These are phyloP conservation scores for Fragilaria crotonensis DNA, from an alignment of 108 stramenopile genomes.

Conservation along the genomic window DNA sequence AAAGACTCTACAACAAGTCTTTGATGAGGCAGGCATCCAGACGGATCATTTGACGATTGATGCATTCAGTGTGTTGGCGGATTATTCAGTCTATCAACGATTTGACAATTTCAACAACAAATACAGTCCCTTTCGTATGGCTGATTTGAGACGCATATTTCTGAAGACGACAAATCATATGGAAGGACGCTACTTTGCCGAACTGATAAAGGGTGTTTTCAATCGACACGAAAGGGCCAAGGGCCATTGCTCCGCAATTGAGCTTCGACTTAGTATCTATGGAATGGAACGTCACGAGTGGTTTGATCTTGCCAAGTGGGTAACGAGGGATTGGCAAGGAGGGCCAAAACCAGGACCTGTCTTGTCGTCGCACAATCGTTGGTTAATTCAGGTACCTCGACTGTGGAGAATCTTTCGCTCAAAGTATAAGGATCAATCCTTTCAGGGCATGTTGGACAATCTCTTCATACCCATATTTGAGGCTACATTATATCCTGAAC, in stretches of 20 bases:
- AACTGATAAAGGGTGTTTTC: slow-evolving; percentile 89
- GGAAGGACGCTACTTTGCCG: slow-evolving; percentile 85
- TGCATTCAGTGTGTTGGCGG: slow-evolving; percentile 98
- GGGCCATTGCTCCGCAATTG: slow-evolving; percentile 85
- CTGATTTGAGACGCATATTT: slow-evolving; percentile 97
- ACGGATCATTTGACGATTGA: slow-evolving; percentile 98
- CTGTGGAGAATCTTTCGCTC: slow-evolving; percentile 92
- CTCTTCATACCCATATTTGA: slow-evolving; percentile 97
- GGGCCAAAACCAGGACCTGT: slow-evolving; percentile 67
- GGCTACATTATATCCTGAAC: slow-evolving; percentile 88
- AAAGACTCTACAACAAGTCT: slow-evolving; percentile 71
- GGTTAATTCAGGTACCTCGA: slow-evolving; percentile 96
- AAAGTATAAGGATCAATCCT: slow-evolving; percentile 62
- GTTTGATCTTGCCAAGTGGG: slow-evolving; percentile 82
- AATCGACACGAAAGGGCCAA: slow-evolving; percentile 83
- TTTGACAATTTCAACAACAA: slow-evolving; percentile 99
- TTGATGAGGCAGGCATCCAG: slow-evolving; percentile 84
- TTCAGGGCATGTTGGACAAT: slow-evolving; percentile 92
- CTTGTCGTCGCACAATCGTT: slow-evolving; percentile 93
- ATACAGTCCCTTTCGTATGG: slow-evolving; percentile 96
- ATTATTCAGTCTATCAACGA: slow-evolving; percentile 96
- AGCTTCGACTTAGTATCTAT: slow-evolving; percentile 94
- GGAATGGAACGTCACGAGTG: slow-evolving; percentile 95
- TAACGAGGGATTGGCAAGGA: slow-evolving; percentile 67
- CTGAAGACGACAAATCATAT: slow-evolving; percentile 94